Base-by-base conservation (phyloP, 768 basidiomycete species). In the Lyophyllum decastes region DNA sequence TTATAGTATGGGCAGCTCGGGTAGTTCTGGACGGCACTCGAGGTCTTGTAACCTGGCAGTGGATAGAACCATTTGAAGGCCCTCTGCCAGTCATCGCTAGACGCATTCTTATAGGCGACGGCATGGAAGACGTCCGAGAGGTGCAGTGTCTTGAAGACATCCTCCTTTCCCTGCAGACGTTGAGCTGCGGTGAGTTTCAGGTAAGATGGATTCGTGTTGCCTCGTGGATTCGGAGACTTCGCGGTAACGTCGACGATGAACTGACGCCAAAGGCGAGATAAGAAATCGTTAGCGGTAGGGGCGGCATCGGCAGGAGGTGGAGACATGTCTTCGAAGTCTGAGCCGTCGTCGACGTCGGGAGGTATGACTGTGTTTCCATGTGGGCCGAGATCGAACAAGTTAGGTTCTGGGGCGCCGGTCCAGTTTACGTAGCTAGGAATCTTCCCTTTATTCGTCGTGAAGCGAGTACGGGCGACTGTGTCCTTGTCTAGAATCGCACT, bases 151-250 rank as follows among this genome's bases (percentile, higher is more conserved):
- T 27, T 44, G 48, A 40, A 61, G 14, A 61, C 45, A 6, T 49
- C 55, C 5, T 61, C 55, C 4, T 45, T 54, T 12, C 35, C 49
- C 1, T 17, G n/a, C 0, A 11, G 21, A 12, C 43, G 27, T 30
- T 52, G 27, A 6, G n/a, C 46, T 5, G 38, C 4, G 16, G 21
- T 46, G 10, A 62, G 57, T n/a, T 52, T 52, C 46, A 58, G 8
- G 25, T 62, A 62, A 1, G 50, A 62, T 1, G 34, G 11, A 2
- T 34, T 62, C 1, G 49, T 52, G 5, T 4, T 26, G 6, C 61
- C 54, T 6, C 41, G n/a, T 19, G 16, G 46, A 49, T 8, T 62
- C 59, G 0, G 57, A 58, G 53, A 55, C 27, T 59, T 62, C 2
- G 10, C 26, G 1, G 10, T 52, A 2, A 59, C 1, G 19, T 61